Conservation (phyloP, 129 eudicot species). For the Lactuca saligna region DNA sequence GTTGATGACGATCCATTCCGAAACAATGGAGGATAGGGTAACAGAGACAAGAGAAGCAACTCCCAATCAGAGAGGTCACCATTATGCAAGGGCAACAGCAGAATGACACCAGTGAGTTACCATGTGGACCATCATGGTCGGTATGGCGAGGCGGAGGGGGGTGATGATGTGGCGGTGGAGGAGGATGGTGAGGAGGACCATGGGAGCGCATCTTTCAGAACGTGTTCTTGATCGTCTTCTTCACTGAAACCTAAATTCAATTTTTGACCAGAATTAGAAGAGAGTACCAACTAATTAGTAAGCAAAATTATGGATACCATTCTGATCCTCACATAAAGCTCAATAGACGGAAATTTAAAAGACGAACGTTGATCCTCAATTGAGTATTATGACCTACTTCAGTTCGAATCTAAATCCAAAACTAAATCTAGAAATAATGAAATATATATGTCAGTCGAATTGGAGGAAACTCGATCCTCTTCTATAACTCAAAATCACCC, state of each 20-base stretch:
- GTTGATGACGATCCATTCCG: conserved; percentile 36
- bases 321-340: no score
- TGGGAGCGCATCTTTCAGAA: conserved; percentile 19
- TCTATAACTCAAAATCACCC: not conserved
- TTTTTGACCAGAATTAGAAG: not conserved
- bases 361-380: no score
- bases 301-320: not conserved
- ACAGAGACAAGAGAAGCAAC: conserved; percentile 57
- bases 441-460: not conserved
- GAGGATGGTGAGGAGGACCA: conserved; percentile 33
- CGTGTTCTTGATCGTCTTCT: not conserved
- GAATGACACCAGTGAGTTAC: conserved; percentile 32
- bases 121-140: conserved; percentile 22
- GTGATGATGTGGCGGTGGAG: conserved; percentile 10
- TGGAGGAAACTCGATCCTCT: not conserved
- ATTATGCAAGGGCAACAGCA: conserved; percentile 60
- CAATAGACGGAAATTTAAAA: no score
- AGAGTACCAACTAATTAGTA: not conserved
- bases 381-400: no score
- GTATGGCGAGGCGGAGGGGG: not conserved
- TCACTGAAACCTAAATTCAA: not conserved
- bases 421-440: no score
- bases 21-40: conserved; percentile 64
- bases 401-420: no score
- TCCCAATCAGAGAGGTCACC: conserved; percentile 45